Evolutionary conservation across 73 alveolate species (phyloP), one percentile per base, ranked within the genome.

Genomic region (Uronychia binucleata): DNA sequence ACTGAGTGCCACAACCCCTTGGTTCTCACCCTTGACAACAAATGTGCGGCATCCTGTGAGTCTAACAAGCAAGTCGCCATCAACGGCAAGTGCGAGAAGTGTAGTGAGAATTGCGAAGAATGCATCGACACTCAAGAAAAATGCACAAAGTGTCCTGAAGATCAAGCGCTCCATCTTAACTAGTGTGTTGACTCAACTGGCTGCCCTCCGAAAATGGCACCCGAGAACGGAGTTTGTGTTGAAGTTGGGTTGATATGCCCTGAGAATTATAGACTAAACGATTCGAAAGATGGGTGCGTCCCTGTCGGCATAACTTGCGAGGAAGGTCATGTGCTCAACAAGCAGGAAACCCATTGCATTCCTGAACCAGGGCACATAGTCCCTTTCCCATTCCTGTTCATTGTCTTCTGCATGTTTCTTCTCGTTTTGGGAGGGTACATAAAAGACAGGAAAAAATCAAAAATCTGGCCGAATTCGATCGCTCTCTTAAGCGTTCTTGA

Each of bases 351-450:
- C 26, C 80, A 90, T 26, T 90, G 95, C 33, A 78, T 84, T 26
- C 95, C 95, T 0, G 75, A 14, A 1, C 88, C 90, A 28, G 92
- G 92, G 1, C 34, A 74, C 14, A 60, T 88, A 13, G 92, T 80
- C 25, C 95, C 95, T 0, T 90, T 90, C 87, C 95, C 95, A 28
- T 85, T 90, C 86, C 78, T 90, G 0, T 58, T 74, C 75, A n/a
- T 85, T 28, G 78, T 86, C 1, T 26, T 80, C 32, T 78, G 84
- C 60, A 28, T 90, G 25, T 29, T 83, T 32, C 58, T 90, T 0
- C 77, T 90, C 13, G 90, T 75, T 0, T 57, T 79, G 0, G 95
- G 92, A 0, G 67, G 88, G n/a, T 85, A 77, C 67, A 80, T 84
- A n/a, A 90, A 80, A 80, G 95, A 90, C 57, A 77, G 60, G 30